Evolutionary conservation across 106 monocot genomes (phyloP).

Genomic region (Narthecium ossifragum): DNA sequence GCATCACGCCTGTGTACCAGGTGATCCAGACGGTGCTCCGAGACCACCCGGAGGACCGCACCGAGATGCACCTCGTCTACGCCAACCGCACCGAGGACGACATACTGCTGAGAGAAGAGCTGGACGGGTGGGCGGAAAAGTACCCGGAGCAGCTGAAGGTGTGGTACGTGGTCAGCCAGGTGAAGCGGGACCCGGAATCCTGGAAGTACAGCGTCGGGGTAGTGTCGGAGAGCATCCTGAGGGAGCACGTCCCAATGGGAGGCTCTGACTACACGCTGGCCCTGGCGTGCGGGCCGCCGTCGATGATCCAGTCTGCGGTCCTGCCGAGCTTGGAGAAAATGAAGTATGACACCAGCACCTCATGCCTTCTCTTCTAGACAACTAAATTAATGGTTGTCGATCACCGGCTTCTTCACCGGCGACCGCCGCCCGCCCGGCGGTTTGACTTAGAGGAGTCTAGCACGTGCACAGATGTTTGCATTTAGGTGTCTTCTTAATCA

Average conservation of each 20-base stretch:
- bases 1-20: slow-evolving; percentile 91
- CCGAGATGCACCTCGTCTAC: slow-evolving; percentile 82
- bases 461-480: no score
- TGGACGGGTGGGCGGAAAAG: slow-evolving; percentile 59
- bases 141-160: slow-evolving; percentile 54
- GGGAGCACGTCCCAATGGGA: slow-evolving; percentile 58
- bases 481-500: no score
- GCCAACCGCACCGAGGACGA: slow-evolving; percentile 85
- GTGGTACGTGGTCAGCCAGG: slow-evolving; percentile 68
- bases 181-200: slow-evolving; percentile 24
- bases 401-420: no score
- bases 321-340: slow-evolving; percentile 59
- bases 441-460: no score
- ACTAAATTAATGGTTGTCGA: no score
- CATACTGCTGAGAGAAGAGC: slow-evolving; percentile 62
- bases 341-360: slow-evolving; percentile 44
- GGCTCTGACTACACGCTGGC: slow-evolving; percentile 41
- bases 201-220: slow-evolving; percentile 70
- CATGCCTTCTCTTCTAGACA: slow-evolving; percentile 39
- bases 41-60: slow-evolving; percentile 52
- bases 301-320: slow-evolving; percentile 74
- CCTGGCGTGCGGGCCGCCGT: slow-evolving; percentile 72
- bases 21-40: slow-evolving; percentile 78
- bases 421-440: no score
- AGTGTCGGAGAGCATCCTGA: slow-evolving; percentile 48